These are phyloP conservation scores for Lactifluus pinguis DNA, from an alignment of 768 basidiomycete genomes.

Conservation along the genomic window DNA sequence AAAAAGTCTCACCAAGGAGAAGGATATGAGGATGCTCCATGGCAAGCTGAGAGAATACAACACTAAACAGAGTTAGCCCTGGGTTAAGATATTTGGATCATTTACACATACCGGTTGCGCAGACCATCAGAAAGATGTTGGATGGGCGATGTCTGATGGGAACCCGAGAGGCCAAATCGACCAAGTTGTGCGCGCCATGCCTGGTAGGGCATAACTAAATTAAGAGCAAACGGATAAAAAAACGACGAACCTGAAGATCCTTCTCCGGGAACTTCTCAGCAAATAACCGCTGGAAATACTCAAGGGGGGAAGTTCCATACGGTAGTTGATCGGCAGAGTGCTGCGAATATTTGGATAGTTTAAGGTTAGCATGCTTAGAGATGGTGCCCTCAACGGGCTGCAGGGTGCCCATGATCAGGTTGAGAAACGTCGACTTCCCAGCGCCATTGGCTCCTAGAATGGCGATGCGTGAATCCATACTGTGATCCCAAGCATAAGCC, in stretches of 20 bases:
- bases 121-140: slow-evolving; percentile 92
- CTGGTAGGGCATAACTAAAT: slow-evolving; percentile 29
- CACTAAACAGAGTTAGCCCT: slow-evolving; percentile 35
- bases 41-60: slow-evolving; percentile 92
- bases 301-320: slow-evolving; percentile 82
- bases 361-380: slow-evolving; percentile 81
- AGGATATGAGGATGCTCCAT: slow-evolving; percentile 98
- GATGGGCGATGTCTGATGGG: slow-evolving; percentile 92
- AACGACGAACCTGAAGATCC: slow-evolving; percentile 51
- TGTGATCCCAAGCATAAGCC: slow-evolving; percentile 24
- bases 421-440: slow-evolving; percentile 86
- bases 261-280: slow-evolving; percentile 84
- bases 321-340: slow-evolving; percentile 98
- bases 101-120: slow-evolving; percentile 69
- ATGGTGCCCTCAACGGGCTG: slow-evolving; percentile 80
- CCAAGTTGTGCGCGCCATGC: slow-evolving; percentile 94
- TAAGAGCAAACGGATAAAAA: not conserved
- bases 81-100: not conserved
- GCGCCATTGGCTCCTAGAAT: slow-evolving; percentile 96
- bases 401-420: slow-evolving; percentile 78
- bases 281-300: slow-evolving; percentile 86
- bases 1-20: slow-evolving; percentile 50
- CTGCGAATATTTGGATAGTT: slow-evolving; percentile 97
- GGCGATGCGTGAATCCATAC: slow-evolving; percentile 91
- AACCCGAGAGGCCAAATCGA: slow-evolving; percentile 88